A percentile compares a stretch with the other conserved stretches of the same genome.
Evolutionary conservation across 768 basidiomycete species (phyloP).

Genomic region (Grammothele lineata): DNA sequence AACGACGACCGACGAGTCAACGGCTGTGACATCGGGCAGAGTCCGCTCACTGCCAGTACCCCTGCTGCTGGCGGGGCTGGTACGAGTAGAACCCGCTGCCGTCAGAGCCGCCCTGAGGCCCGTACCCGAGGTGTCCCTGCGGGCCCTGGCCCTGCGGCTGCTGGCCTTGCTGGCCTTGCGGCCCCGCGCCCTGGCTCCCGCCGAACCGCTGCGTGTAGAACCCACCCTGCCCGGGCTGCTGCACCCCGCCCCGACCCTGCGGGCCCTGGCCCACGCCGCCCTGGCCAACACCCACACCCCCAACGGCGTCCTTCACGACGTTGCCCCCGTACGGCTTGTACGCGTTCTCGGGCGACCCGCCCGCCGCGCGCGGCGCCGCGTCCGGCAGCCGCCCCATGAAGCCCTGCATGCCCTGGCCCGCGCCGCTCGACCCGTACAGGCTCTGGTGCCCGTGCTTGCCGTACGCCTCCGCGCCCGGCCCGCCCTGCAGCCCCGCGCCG

Average conservation of each 20-base stretch:
- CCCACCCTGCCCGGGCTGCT: constrained; percentile 39
- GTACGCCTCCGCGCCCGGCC: constrained; percentile 33
- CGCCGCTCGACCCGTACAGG: constrained; percentile 40
- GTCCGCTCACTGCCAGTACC: constrained; percentile 44
- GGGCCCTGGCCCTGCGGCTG: constrained; percentile 38
- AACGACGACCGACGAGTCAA: no score
- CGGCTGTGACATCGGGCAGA: no score
- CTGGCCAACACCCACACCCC: constrained; percentile 39
- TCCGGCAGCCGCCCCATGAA: constrained; percentile 63
- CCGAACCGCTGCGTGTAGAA: constrained; percentile 44
- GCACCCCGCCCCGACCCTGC: constrained; percentile 39
- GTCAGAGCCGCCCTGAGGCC: constrained; percentile 61
- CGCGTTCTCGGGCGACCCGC: constrained; percentile 63
- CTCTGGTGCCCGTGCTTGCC: constrained; percentile 42
- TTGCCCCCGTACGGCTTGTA: constrained; percentile 69
- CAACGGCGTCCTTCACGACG: constrained; percentile 58
- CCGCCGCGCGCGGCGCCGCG: constrained; percentile 38
- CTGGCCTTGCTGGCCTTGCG: constrained; percentile 44
- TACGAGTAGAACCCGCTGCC: constrained; percentile 65
- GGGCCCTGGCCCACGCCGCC: constrained; percentile 36
- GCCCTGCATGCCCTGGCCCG: constrained; percentile 55
- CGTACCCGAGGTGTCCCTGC: constrained; percentile 57
- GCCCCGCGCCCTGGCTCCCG: constrained; percentile 36
- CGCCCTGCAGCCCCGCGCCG: constrained; percentile 29
- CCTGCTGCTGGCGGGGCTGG: constrained; percentile 67